Percentiles rank a stretch among this genome's conserved stretches.
These are phyloP conservation scores for Tetrahymena borealis DNA, from an alignment of 73 alveolate species.

Conservation along the genomic window DNA sequence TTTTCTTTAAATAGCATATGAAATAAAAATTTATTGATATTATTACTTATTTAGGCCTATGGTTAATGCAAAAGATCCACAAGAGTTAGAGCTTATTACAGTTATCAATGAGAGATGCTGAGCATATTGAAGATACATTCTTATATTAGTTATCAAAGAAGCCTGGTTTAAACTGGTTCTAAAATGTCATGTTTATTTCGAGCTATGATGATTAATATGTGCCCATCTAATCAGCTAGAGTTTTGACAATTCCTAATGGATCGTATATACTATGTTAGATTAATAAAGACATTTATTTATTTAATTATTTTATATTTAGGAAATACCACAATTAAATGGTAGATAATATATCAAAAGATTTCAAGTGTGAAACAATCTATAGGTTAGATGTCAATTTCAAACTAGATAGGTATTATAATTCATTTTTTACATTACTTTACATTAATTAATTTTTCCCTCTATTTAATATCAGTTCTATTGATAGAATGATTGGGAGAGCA, in stretches of 20 bases:
- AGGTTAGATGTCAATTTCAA: constrained; percentile 37
- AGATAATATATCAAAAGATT: constrained; percentile 52
- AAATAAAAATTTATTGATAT: not conserved
- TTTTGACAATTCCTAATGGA: constrained; percentile 43
- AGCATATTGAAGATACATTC: constrained; percentile 67
- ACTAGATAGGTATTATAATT: not conserved
- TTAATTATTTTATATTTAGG: constrained; percentile 5
- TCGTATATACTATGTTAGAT: constrained; percentile 54
- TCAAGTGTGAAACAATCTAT: constrained; percentile 41
- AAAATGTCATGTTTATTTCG: constrained; percentile 70
- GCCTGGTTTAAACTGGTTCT: constrained; percentile 81
- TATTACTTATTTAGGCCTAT: not conserved
- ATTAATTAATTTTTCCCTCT: too few relatives aligned
- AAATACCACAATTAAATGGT: constrained; percentile 71
- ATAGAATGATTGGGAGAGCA: constrained; percentile 99
- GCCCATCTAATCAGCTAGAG: constrained; percentile 88
- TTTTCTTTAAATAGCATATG: too few relatives aligned
- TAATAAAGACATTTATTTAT: constrained; percentile 45
- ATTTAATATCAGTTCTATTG: constrained; percentile 47
- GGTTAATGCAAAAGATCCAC: not conserved
- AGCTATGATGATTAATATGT: constrained; percentile 84
- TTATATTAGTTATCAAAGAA: constrained; percentile 66
- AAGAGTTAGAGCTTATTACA: constrained; percentile 65
- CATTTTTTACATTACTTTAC: not conserved
- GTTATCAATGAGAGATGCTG: constrained; percentile 71